Conservation (phyloP, 2,329 filamentous ascomycete genomes). For the Fusarium concolor region DNA sequence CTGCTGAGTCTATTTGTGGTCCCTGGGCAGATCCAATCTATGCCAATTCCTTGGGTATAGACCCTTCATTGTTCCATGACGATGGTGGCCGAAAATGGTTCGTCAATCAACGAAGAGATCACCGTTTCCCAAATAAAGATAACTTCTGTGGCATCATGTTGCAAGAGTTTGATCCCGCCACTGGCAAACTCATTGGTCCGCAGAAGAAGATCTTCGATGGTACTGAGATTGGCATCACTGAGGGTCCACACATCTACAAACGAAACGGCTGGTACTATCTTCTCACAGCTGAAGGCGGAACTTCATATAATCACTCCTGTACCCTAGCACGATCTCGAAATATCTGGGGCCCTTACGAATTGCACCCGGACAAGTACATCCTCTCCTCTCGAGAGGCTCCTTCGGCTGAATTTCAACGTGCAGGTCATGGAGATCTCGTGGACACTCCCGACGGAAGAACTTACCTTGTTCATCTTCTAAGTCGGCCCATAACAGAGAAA, state of each 20-base stretch:
- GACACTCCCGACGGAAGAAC: slow-evolving; percentile 63
- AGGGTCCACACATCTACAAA: slow-evolving; percentile 69
- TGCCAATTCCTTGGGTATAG: slow-evolving; percentile 70
- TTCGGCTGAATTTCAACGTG: slow-evolving; percentile 61
- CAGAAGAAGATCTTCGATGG: slow-evolving; percentile 66
- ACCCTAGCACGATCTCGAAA: slow-evolving; percentile 66
- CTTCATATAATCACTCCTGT: slow-evolving; percentile 69
- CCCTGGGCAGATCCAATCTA: slow-evolving; percentile 71
- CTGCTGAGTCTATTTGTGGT: slow-evolving; percentile 58
- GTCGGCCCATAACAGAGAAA: slow-evolving; percentile 62
- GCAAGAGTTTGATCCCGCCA: slow-evolving; percentile 65
- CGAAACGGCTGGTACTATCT: slow-evolving; percentile 69
- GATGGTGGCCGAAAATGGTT: slow-evolving; percentile 67
- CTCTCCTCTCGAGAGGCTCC: slow-evolving; percentile 64
- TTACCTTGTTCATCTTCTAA: slow-evolving; percentile 64
- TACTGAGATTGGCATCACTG: slow-evolving; percentile 64
- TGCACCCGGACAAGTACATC: slow-evolving; percentile 67
- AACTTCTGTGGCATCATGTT: slow-evolving; percentile 66
- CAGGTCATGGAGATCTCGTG: slow-evolving; percentile 65
- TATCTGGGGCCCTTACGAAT: slow-evolving; percentile 71
- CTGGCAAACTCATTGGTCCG: slow-evolving; percentile 65
- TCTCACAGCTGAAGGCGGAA: slow-evolving; percentile 69
- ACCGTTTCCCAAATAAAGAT: slow-evolving; percentile 56
- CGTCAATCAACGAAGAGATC: slow-evolving; percentile 66
- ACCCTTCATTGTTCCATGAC: slow-evolving; percentile 69